Base-by-base conservation (phyloP, 768 basidiomycete species). In the Hypholoma sublateritium region DNA sequence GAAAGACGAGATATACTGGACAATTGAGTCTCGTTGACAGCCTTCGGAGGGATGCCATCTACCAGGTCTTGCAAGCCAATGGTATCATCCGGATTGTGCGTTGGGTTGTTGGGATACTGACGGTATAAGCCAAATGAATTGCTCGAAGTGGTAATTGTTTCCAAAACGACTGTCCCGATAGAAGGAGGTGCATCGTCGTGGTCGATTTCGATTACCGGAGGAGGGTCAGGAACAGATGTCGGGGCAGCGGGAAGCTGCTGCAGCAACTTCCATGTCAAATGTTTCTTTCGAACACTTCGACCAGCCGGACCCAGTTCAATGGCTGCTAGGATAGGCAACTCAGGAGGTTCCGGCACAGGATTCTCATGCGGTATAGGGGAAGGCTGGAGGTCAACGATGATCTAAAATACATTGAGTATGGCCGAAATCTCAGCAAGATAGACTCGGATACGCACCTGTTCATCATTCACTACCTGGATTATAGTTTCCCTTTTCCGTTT, bases 41-140 rank as follows among this genome's bases (percentile, higher is more conserved):
- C 39, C 17, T 19, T 19, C 5, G 17, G 39, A 41, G 39, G 5
- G 14, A 55, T 60, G 0, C 17, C 19, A 43, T 50, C 57, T 50
- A 24, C 2, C 25, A 28, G 7, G 25, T 28, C 25, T 28, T 28
- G 25, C 3, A 28, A 28, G 25, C 25, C 7, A 28, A 61, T 25
- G 3, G 24, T 32, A 13, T 53, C 37, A 25, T 63, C 60, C n/a
- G 62, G 62, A 24, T 63, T 50, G 46, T 60, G 54, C 4, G 56
- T 63, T 3, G 60, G 62, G 8, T 36, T 21, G 12, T 8, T 37
- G n/a, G 59, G 53, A 43, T 58, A 63, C 43, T 58, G 49, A n/a
- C 57, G 56, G 44, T 52, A 63, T 11, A 61, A 16, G 6, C 60
- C 53, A 36, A 61, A 61, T 14, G 32, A 36, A 21, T 63, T 63